Evolutionary conservation across 306 rosid genomes (phyloP).

Genomic region (Cicer cuneatum): DNA sequence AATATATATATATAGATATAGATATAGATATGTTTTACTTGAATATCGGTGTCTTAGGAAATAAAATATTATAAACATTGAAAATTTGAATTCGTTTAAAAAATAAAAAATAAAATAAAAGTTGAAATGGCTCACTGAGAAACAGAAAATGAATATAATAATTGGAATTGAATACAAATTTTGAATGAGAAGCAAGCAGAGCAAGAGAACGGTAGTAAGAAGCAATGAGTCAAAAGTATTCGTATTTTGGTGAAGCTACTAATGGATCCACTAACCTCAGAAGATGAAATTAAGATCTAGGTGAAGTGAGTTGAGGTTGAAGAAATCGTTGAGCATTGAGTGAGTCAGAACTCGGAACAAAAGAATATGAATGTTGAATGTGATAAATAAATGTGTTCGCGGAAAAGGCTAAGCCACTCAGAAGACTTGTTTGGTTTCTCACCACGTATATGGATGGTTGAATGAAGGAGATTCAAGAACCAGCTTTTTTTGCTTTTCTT

Average conservation of each 20-base stretch:
- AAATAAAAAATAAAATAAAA: not conserved
- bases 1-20: no score
- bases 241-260: constrained; percentile 27
- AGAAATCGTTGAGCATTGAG: constrained; percentile 31
- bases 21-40: no score
- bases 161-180: not conserved
- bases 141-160: constrained; percentile 32
- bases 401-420: constrained; percentile 42
- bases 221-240: not conserved
- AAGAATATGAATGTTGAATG: constrained; percentile 14
- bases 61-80: constrained; percentile 8
- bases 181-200: constrained; percentile 4
- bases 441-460: constrained; percentile 44
- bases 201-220: not conserved
- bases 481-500: constrained; percentile 61
- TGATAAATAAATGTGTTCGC: constrained; percentile 24
- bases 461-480: constrained; percentile 50
- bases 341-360: constrained; percentile 38
- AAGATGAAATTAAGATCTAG: constrained; percentile 49
- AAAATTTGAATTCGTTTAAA: constrained; percentile 16
- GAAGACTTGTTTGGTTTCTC: constrained; percentile 54
- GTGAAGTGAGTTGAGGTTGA: constrained; percentile 32
- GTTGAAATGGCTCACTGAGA: constrained; percentile 18
- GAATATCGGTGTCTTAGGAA: constrained; percentile 3
- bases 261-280: constrained; percentile 70